Evolutionary conservation across 2,329 filamentous ascomycete species (phyloP), one percentile per base, ranked within the genome.

Genomic region (Alternaria ventricosa): DNA sequence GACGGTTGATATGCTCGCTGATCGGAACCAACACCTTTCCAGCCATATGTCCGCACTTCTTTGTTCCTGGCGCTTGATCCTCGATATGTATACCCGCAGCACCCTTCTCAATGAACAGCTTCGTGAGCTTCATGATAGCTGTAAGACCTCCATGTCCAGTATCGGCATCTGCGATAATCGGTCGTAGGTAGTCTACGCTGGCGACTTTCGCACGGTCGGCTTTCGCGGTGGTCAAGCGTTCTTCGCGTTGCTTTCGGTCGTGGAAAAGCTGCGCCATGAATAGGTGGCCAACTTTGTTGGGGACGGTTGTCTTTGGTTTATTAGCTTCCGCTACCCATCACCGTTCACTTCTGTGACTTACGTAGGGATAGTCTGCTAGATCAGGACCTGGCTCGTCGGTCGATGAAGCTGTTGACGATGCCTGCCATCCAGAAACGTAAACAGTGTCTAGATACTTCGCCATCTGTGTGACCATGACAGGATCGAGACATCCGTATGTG

Each of bases 31-130:
- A 86, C 46, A 98, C 96, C 85, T 98, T 98, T 77, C 96, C 96
- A 70, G 96, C 96, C 96, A 98, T 98, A 84, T 98, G 96, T 68
- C 96, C 96, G 81, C 96, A 99, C 88, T 99, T 99, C 89, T 99
- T 99, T 54, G 96, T 98, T 58, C 96, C 96, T 4, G 96, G 95
- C 5, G 96, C 95, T 83, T 98, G 96, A 80, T 99, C 96, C 83
- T 99, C 96, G 73, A 99, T 97, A 83, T 99, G 96, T 76, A 99
- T 97, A 71, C 96, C 96, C 45, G 96, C 96, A 49, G 96, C 96
- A 73, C 96, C 96, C 82, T 94, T 94, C 85, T 99, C 96, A 69
- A 98, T 84, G 81, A 99, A 98, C 61, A 98, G 88, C 87, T 97
- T 97, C 69, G 96, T 98, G 73, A 99, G 89, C 87, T 98, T 99